Conservation (phyloP, 2,329 filamentous ascomycete genomes). For the Pyrenophora seminiperda region DNA sequence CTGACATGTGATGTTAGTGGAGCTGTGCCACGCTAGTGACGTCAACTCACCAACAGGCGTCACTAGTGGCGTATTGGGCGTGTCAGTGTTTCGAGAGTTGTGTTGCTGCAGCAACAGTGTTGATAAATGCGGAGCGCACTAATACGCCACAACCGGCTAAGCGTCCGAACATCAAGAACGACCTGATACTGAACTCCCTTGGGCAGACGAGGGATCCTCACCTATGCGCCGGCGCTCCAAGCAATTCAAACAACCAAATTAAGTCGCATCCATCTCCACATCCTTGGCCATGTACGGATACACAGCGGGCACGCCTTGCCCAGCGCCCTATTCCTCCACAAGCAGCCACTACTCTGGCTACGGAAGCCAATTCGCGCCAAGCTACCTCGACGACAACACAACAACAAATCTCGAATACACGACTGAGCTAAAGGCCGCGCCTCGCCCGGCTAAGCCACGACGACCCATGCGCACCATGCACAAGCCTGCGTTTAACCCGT, state of each 20-base stretch:
- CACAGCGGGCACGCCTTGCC: conserved; percentile 45
- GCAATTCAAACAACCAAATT: conserved; percentile 8
- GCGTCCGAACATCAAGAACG: conserved; percentile 15
- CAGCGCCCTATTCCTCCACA: conserved; percentile 36
- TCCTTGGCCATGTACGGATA: conserved; percentile 41
- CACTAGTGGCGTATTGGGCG: too few species aligned
- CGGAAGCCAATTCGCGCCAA: conserved; percentile 40
- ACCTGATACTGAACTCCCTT: conserved; percentile 17
- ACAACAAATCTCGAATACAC: conserved; percentile 49
- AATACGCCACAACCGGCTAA: conserved; percentile 18
- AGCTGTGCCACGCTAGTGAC: conserved; percentile 2
- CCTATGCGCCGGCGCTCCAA: conserved; percentile 28
- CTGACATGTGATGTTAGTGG: background rate
- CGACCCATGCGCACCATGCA: conserved; percentile 39
- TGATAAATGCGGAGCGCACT: conserved; percentile 14
- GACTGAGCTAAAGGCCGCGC: conserved; percentile 39
- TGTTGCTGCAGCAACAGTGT: conserved; percentile 18
- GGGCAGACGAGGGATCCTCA: conserved; percentile 8
- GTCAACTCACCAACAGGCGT: conserved; percentile 2
- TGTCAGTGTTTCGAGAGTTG: conserved; percentile 4
- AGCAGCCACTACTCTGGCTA: conserved; percentile 36
- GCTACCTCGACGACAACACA: conserved; percentile 38
- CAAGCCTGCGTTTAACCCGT: conserved; percentile 40
- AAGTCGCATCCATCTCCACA: conserved; percentile 4
- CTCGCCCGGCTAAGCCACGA: conserved; percentile 42